Base-by-base conservation (phyloP, 2,329 filamentous ascomycete genomes). In the Claviceps capensis region DNA sequence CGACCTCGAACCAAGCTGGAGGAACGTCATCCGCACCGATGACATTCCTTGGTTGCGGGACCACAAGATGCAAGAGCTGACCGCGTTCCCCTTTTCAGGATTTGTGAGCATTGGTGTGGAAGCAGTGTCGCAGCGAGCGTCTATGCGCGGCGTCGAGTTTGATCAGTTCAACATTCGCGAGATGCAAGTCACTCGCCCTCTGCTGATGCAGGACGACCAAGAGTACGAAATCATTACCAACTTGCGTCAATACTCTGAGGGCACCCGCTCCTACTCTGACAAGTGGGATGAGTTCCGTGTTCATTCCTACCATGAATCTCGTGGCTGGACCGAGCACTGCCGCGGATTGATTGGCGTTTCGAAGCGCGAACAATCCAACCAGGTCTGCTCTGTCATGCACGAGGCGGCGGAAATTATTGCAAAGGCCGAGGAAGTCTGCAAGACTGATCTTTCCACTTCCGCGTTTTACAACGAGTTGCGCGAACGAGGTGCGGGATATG, bases 251-350 rank as follows among this genome's bases (percentile, higher is more conserved):
- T 62, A 63, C 44, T 56, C 61, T 0, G 62, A 66, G 42, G 62
- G 62, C 3, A 62, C 62, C 0, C 55, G 58, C 1, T 59, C 59
- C 0, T 61, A 65, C 16, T 72, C 71, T 0, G 71, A 73, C 36
- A 60, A 64, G 2, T 79, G 76, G 76, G 69, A 77, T 48, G 75
- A 78, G 58, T 82, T 82, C 63, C 64, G 69, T 1, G 75, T 82
- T 26, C 76, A 70, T 46, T 79, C 78, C 0, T 79, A 72, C 71
- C 71, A 71, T 0, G 67, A 69, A 14, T 68, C 63, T 13, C 68
- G 74, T 42, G 73, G 74, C 11, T 82, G 79, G 79, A 72, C 72
- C 0, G 75, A 82, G 58, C 74, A 83, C 58, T 81, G 78, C 60
- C 68, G 72, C 48, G 76, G 76, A n/a, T 64, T 77, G 2, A 67